These are phyloP conservation scores for Talaromyces sp. DNA, from an alignment of 2,329 filamentous ascomycete species.

Conservation along the genomic window DNA sequence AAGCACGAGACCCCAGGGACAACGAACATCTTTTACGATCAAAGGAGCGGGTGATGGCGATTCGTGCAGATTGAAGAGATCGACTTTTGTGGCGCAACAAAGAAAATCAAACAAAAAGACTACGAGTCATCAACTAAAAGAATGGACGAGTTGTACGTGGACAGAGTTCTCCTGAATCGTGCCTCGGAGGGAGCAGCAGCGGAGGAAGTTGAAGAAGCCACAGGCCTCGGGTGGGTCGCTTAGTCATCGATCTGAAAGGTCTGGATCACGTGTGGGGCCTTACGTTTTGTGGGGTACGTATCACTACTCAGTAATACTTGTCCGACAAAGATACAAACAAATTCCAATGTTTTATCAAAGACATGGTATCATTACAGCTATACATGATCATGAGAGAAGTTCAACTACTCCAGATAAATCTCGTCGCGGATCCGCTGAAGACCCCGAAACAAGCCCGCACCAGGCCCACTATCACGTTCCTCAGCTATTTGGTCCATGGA, in stretches of 20 bases:
- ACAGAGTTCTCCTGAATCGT: background rate
- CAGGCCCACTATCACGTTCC: conserved; percentile 36
- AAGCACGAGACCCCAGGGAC: background rate
- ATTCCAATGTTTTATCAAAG: background rate
- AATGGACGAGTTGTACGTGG: background rate
- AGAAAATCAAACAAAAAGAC: background rate
- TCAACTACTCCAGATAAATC: conserved; percentile 49
- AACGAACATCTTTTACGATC: conserved; percentile 4
- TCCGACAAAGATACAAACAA: background rate
- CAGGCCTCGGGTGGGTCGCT: conserved; percentile 2
- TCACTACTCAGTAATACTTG: no score
- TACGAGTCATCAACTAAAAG: background rate
- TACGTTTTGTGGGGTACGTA: background rate
- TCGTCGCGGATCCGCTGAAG: conserved; percentile 53
- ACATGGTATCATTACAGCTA: background rate
- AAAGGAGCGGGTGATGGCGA: background rate
- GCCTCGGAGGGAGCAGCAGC: background rate
- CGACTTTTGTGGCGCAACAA: background rate
- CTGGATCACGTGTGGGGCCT: conserved; percentile 12
- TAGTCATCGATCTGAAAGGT: background rate
- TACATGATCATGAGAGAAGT: conserved; percentile 12
- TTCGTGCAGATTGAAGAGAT: background rate
- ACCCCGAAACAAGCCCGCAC: conserved; percentile 52
- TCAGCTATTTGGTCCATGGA: conserved; percentile 24
- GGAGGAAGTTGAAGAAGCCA: conserved; percentile 2